Base-by-base conservation (phyloP, 345 rosid genomes). In the Acer campestre region DNA sequence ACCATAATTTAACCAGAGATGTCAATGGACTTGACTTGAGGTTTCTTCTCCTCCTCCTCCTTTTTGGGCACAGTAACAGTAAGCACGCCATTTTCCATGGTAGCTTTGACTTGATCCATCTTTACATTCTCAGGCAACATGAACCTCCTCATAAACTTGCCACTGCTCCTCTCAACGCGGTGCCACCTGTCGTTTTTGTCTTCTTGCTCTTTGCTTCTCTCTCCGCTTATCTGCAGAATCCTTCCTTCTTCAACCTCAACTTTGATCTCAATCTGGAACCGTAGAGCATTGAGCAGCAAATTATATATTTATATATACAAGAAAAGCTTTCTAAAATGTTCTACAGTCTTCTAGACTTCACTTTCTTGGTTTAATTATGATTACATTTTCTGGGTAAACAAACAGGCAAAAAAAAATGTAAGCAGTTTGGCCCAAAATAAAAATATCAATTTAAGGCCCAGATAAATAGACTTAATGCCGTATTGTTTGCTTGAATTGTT, bases 41-140 rank as follows among this genome's bases (percentile, higher is more conserved):
- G 81, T 23, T 71, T 77, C 78, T 80, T 82, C 27, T 66, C 81
- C 4, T 3, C 35, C 35, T 31, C 0, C 58, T 68, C 79, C n/a
- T n/a, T n/a, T 64, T 84, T 84, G 0, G 89, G 88, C 59, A 86
- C 83, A 67, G 29, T 65, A 42, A 88, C 77, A 0, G 82, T 79
- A 42, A 88, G 89, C 72, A 84, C 86, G 58, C 91, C 89, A 16
- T 82, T 86, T 82, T 86, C 91, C 89, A 84, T 84, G 0, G 72
- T 82, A 0, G 91, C 89, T 62, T 86, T 88, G 8, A 85, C 81
- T 65, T 82, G 81, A 27, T 84, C 84, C 80, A 78, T 46, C 64
- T 77, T 78, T 0, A 74, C 82, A 72, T 82, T 78, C 55, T 85
- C 82, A 0, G 88, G 85, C 71, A 85, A 70, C 85, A 84, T 80